Percentiles rank a stretch among this genome's conserved stretches.
phyloP scores from a whole-genome alignment of 257 asterid genomes.

The Parsonsia alboflavescens region DNA sequence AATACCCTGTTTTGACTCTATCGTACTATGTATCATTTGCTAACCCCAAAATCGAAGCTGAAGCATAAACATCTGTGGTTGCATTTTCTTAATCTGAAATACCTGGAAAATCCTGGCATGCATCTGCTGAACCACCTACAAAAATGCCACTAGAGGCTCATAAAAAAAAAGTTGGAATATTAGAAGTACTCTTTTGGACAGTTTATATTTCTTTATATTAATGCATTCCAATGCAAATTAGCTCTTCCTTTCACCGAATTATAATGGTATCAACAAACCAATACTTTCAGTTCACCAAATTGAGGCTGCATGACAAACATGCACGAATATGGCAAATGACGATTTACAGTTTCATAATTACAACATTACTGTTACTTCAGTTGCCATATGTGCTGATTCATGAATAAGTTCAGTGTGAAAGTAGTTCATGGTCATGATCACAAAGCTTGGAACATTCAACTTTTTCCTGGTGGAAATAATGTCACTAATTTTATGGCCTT shows the following conservation, averaged over 20 bases:
- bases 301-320: neutral
- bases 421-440: neutral
- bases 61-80: neutral
- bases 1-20: too few species aligned
- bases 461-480: neutral
- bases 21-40: too few species aligned
- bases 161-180: neutral
- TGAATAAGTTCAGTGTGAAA: neutral
- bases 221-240: neutral
- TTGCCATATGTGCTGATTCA: neutral
- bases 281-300: neutral
- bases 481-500: constrained; percentile 5
- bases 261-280: neutral
- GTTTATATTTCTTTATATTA: neutral
- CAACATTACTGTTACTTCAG: neutral
- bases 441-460: neutral
- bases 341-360: neutral
- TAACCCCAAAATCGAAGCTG: too few species aligned
- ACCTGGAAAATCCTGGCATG: neutral
- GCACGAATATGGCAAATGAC: neutral
- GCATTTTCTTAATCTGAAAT: neutral
- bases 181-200: neutral
- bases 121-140: neutral
- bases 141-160: neutral
- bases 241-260: neutral